These are phyloP conservation scores for Pharnaceum exiguum DNA, from an alignment of 148 eudicot genomes.

Conservation along the genomic window DNA sequence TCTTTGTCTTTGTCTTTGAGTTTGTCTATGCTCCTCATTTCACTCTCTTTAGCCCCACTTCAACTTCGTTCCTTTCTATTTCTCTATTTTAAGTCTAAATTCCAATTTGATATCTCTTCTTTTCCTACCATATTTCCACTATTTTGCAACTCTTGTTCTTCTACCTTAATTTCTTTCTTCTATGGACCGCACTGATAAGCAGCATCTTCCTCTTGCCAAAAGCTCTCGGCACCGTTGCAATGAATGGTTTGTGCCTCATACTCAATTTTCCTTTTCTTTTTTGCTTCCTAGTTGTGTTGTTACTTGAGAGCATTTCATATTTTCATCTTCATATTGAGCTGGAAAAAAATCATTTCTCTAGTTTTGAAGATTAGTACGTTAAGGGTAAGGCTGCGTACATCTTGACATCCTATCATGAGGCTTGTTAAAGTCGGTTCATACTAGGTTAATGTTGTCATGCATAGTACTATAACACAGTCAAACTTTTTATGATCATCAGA, in stretches of 20 bases:
- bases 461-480: too few species aligned
- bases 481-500: conserved; percentile 5
- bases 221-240: conserved; percentile 51
- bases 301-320: too few species aligned
- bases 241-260: conserved; percentile 65
- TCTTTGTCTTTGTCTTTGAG: conserved; percentile 30
- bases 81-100: conserved; percentile 22
- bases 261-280: background rate
- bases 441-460: too few species aligned
- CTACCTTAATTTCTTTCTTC: conserved; percentile 5
- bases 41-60: conserved; percentile 30
- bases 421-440: too few species aligned
- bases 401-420: too few species aligned
- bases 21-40: conserved; percentile 2
- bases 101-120: conserved; percentile 2
- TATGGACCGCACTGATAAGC: conserved; percentile 50
- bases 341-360: too few species aligned
- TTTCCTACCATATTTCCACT: background rate
- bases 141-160: conserved; percentile 29
- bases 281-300: too few species aligned
- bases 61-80: conserved; percentile 14
- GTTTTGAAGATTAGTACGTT: too few species aligned
- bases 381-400: too few species aligned
- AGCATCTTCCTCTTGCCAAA: conserved; percentile 47
- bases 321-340: too few species aligned